Evolutionary conservation across 1,284 basidiomycete species (phyloP).

Genomic region (Dichomitus squalens): DNA sequence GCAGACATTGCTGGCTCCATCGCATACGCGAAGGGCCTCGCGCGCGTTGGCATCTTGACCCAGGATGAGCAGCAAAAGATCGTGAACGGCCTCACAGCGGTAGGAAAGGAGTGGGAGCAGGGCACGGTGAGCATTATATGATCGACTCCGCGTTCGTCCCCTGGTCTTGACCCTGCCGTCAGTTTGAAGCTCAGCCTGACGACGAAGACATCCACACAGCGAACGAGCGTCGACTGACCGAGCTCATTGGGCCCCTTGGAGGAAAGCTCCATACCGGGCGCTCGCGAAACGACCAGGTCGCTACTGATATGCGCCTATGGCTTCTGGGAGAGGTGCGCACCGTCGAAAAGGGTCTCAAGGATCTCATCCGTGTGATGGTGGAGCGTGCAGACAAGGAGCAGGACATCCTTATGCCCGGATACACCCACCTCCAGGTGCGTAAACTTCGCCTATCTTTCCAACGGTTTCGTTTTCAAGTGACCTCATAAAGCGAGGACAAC

Average conservation of each 20-base stretch:
- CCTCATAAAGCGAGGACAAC: slow-evolving; percentile 83
- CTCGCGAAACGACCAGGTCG: slow-evolving; percentile 96
- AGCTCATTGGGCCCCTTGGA: slow-evolving; percentile 89
- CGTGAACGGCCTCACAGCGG: slow-evolving; percentile 74
- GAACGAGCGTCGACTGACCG: slow-evolving; percentile 92
- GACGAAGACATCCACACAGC: slow-evolving; percentile 99
- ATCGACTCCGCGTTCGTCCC: not conserved
- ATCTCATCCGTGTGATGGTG: slow-evolving; percentile 85
- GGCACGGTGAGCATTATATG: slow-evolving; percentile 56
- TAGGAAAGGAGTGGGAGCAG: slow-evolving; percentile 85
- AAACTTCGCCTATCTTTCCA: not conserved
- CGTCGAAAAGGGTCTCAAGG: slow-evolving; percentile 75
- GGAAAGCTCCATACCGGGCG: slow-evolving; percentile 97
- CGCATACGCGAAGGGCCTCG: slow-evolving; percentile 90
- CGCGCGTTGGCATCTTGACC: slow-evolving; percentile 80
- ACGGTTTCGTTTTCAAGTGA: not conserved
- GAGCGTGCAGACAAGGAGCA: slow-evolving; percentile 92
- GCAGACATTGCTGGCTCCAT: slow-evolving; percentile 95
- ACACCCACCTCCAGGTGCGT: slow-evolving; percentile 92
- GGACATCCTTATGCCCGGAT: slow-evolving; percentile 90
- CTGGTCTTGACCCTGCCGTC: not conserved
- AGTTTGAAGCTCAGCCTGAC: slow-evolving; percentile 78
- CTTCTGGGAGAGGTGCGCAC: slow-evolving; percentile 79
- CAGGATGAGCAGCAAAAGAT: slow-evolving; percentile 77
- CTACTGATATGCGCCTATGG: slow-evolving; percentile 98